Conservation (phyloP, 2,329 filamentous ascomycete species). For the Botrytis deweyae region DNA sequence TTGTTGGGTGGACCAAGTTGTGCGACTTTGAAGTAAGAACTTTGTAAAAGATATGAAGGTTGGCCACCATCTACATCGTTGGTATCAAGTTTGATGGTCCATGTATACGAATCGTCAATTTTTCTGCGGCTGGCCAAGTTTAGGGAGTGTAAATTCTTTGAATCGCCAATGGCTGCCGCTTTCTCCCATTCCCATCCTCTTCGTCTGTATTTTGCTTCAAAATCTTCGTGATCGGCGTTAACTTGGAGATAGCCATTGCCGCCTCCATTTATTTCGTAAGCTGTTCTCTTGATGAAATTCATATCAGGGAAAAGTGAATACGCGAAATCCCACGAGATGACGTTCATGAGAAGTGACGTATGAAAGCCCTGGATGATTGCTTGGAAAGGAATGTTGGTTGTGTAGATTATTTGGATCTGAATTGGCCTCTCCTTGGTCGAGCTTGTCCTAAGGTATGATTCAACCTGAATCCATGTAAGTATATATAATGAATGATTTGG, state of each 20-base stretch:
- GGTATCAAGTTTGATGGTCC: not conserved
- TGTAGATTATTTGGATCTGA: not conserved
- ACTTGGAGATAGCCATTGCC: not conserved
- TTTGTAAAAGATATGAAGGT: not conserved
- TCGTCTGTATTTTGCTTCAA: not conserved
- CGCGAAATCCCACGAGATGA: not conserved
- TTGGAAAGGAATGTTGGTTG: not conserved
- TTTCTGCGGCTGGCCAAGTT: not conserved
- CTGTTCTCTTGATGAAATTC: not conserved
- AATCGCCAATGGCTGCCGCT: not conserved
- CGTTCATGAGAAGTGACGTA: not conserved
- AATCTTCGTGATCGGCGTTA: not conserved
- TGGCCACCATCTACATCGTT: not conserved
- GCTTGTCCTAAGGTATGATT: not conserved
- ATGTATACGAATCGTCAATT: not conserved
- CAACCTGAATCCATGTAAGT: not conserved
- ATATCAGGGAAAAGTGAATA: not conserved
- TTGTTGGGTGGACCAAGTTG: not conserved
- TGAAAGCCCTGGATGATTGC: not conserved
- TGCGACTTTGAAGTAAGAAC: not conserved
- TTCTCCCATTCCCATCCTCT: not conserved
- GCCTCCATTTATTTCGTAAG: not conserved
- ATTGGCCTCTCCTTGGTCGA: not conserved
- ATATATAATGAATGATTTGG: not conserved
- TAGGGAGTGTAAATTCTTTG: not conserved